A percentile compares a stretch with the other conserved stretches of the same genome.
phyloP scores from a whole-genome alignment of 2,329 filamentous ascomycete species.

The Xylaria sp. region DNA sequence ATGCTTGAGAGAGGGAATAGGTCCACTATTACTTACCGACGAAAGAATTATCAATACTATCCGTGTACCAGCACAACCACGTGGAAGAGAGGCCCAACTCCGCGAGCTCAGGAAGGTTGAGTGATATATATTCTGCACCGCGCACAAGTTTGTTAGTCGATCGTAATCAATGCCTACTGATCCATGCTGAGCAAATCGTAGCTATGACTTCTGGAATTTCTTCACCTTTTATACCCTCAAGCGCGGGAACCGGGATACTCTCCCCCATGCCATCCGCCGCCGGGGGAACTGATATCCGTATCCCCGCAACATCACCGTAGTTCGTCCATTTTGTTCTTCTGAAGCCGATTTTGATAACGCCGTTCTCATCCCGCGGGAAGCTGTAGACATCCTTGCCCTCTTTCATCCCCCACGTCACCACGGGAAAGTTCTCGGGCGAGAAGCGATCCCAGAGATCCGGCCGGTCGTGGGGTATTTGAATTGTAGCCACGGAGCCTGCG shows the following conservation, averaged over 20 bases:
- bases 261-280: slow-evolving; percentile 38
- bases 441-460: slow-evolving; percentile 53
- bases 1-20: background rate
- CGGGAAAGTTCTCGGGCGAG: slow-evolving; percentile 56
- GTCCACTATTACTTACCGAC: slow-evolving; percentile 46
- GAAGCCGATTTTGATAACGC: slow-evolving; percentile 61
- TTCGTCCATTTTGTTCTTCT: slow-evolving; percentile 57
- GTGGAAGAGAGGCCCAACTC: slow-evolving; percentile 50
- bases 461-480: slow-evolving; percentile 54
- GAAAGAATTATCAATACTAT: slow-evolving; percentile 47
- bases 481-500: slow-evolving; percentile 39
- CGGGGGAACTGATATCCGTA: slow-evolving; percentile 41
- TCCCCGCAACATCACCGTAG: slow-evolving; percentile 37
- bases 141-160: background rate
- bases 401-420: slow-evolving; percentile 54
- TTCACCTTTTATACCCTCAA: slow-evolving; percentile 44
- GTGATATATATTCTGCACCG: slow-evolving; percentile 39
- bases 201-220: background rate
- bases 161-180: no score
- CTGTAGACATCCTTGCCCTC: slow-evolving; percentile 58
- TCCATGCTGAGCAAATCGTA: no score
- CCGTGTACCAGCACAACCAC: slow-evolving; percentile 57
- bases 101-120: slow-evolving; percentile 55
- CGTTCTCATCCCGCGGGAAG: slow-evolving; percentile 56
- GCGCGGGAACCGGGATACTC: slow-evolving; percentile 38